Percentiles rank a stretch among this genome's conserved stretches.
phyloP scores from a whole-genome alignment of 345 rosid species.

The Eucalyptus regnans region DNA sequence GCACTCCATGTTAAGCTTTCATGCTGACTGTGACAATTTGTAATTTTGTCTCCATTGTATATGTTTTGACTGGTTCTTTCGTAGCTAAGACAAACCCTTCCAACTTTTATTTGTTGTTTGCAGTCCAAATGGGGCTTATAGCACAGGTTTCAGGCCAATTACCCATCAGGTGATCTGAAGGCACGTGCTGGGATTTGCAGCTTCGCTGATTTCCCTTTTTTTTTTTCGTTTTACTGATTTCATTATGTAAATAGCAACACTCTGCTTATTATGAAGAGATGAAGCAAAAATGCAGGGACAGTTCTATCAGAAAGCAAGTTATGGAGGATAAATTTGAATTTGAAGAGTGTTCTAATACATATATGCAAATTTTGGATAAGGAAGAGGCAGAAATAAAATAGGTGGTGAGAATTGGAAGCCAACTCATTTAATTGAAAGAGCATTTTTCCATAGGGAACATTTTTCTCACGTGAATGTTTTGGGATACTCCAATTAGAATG shows the following conservation, averaged over 20 bases:
- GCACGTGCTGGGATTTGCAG: conserved; percentile 26
- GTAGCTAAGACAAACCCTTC: not conserved
- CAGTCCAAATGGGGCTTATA: conserved; percentile 98
- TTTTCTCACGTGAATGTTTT: not conserved
- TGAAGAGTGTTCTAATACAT: not conserved
- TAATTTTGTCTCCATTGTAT: not conserved
- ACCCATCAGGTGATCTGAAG: conserved; percentile 91
- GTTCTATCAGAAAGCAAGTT: not conserved
- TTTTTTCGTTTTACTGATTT: not conserved
- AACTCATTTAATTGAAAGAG: not conserved
- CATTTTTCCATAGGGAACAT: not conserved
- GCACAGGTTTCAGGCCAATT: conserved; percentile 92
- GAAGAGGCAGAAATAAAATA: not conserved
- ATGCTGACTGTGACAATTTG: not conserved
- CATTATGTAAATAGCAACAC: not conserved
- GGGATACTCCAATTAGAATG: not conserved
- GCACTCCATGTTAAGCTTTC: not conserved
- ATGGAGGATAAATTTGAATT: not conserved
- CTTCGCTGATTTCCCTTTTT: not conserved
- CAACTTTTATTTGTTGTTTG: not conserved
- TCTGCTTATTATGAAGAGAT: not conserved
- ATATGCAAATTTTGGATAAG: not conserved
- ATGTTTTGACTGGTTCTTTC: not conserved
- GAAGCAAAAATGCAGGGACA: not conserved
- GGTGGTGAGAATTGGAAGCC: not conserved